Evolutionary conservation across 805 yeast genomes (phyloP), one percentile per base, ranked within the genome.

Genomic region (Cephaloascus albidus): DNA sequence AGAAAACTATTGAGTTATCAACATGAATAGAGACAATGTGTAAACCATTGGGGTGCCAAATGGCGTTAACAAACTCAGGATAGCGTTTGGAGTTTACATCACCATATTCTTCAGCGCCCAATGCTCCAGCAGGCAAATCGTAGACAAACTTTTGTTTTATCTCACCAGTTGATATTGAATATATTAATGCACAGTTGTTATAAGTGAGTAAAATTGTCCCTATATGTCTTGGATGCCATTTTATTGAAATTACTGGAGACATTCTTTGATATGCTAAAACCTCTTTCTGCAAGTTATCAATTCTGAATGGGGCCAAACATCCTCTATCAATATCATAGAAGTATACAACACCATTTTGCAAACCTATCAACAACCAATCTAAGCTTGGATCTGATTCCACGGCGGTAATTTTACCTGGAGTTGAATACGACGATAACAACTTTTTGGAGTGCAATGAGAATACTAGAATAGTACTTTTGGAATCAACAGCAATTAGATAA

Each of bases 41-140:
- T 35, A 88, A 70, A 0, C 97, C 96, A 53, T 87, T 87, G 2
- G 99, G 98, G 57, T 90, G 97, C 76, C 85, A 93, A 27, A 76
- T 65, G 0, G 95, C 80, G 37, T 78, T 71, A 3, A 65, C 16
- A 15, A 26, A 18, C 28, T 30, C 23, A 49, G 38, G 57, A 59
- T 23, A 12, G 12, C 6, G 53, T 0, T 51, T 33, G 2, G 57
- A 50, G 17, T 51, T 48, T 3, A 56, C 44, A 4, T 45, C 30
- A 1, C 53, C 40, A 28, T 65, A 66, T 35, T 76, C 6, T 23
- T 23, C 81, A 14, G 85, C 88, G 4, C 94, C 95, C 14, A 82
- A 80, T 0, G 86, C 81, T 6, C 78, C 82, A 32, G 79, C 70
- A 0, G 82, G 76, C 6, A 86, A 53, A 44, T 70, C 77, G 54